Base-by-base conservation (phyloP, 2,329 filamentous ascomycete genomes). In the Periconia digitata region DNA sequence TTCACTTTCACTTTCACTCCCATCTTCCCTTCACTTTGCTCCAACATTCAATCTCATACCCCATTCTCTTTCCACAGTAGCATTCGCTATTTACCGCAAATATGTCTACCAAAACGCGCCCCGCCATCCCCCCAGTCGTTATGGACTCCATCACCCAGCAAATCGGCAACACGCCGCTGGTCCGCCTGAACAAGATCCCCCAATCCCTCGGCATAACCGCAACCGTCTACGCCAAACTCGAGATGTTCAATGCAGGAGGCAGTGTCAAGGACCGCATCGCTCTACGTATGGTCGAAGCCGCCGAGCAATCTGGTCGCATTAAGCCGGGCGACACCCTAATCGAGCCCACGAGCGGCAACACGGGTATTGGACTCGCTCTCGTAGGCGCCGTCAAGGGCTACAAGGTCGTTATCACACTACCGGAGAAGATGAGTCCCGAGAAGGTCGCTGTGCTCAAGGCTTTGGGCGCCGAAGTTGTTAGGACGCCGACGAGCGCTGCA, bases 391-490 rank as follows among this genome's bases (percentile, higher is more conserved):
- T 99, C 66, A 97, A 96, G 78, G 92, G 92, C 58, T 99, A 97
- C 81, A 92, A 92, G 75, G 95, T 92, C 35, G 97, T 99, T 75
- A 99, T 99, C 72, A 99, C 94, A 10, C 84, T 99, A 39, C 94
- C 94, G 43, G 94, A 99, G 77, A 99, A 99, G 80, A 99, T 99
- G 94, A 96, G 91, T 1, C 89, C 91, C 40, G 94, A 99, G 75
- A 99, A 99, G 75, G 94, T 99, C 34, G 88, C 92, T 2, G 94
- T 99, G 22, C 81, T 99, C 53, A 89, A 91, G 62, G 92, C 94
- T 23, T 82, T 99, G 44, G 92, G 92, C 56, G 94, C 94, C 36
- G 96, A 95, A 67, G 97, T 99, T 74, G 96, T 99, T 71, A 87
- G 94, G 46, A 99, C 94, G 3, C 94, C 94, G 20, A 99, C 92